Percentiles rank a stretch among this genome's conserved stretches.
These are phyloP conservation scores for Globisporangium viniferum DNA, from an alignment of 352 stramenopile genomes.

Conservation along the genomic window DNA sequence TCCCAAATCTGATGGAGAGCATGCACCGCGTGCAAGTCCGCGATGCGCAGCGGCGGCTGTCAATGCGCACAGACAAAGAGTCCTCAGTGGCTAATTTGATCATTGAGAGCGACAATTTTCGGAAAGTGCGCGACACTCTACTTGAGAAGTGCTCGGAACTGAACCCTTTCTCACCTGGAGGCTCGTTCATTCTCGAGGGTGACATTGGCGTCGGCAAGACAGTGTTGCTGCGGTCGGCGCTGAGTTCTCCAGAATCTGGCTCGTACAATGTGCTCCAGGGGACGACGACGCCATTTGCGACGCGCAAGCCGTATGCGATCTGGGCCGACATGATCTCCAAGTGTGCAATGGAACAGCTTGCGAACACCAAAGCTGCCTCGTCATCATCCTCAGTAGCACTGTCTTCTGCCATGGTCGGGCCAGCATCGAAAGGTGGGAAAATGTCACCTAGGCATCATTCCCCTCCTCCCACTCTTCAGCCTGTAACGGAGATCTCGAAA, in stretches of 20 bases:
- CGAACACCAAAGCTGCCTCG: background rate
- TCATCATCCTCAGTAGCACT: background rate
- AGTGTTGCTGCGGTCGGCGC: constrained; percentile 59
- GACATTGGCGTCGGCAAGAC: constrained; percentile 86
- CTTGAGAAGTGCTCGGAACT: constrained; percentile 65
- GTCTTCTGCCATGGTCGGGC: background rate
- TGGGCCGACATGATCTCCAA: constrained; percentile 79
- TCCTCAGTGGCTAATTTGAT: constrained; percentile 37
- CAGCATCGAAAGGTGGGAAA: background rate
- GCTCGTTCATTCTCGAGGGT: constrained; percentile 76
- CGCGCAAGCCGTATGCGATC: constrained; percentile 75
- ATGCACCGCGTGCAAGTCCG: constrained; percentile 86
- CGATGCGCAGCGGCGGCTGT: constrained; percentile 69
- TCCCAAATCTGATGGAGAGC: constrained; percentile 80
- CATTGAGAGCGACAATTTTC: constrained; percentile 65
- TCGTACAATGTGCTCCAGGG: constrained; percentile 61
- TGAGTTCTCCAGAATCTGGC: constrained; percentile 43
- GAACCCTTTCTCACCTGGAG: constrained; percentile 58
- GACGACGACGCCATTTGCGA: constrained; percentile 70
- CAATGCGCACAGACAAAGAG: constrained; percentile 47
- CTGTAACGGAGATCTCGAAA: constrained; percentile 18
- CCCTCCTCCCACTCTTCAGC: background rate
- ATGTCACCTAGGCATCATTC: constrained; percentile 2
- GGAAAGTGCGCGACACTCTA: constrained; percentile 42
- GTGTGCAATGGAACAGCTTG: constrained; percentile 37